These are phyloP conservation scores for Penicillium silybi DNA, from an alignment of 495 filamentous ascomycete species.

Conservation along the genomic window DNA sequence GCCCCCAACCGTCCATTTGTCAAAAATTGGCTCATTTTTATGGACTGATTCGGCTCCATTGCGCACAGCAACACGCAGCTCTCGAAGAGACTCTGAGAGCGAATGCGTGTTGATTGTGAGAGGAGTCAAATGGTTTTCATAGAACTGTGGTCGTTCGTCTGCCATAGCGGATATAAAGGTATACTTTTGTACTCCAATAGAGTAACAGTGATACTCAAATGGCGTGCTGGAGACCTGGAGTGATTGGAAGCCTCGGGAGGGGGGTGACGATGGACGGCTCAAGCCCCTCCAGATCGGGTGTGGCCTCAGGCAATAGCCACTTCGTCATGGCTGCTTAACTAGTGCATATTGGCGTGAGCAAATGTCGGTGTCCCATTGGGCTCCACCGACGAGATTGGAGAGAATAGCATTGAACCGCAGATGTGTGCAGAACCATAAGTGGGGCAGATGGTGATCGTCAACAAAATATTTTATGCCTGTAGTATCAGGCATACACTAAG, in stretches of 20 bases:
- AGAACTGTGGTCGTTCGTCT: constrained; percentile 26
- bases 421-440: background rate
- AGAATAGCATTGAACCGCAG: background rate
- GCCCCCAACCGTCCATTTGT: constrained; percentile 24
- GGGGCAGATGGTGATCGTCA: constrained; percentile 8
- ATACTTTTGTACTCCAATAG: background rate
- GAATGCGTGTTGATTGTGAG: constrained; percentile 13
- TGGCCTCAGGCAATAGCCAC: constrained; percentile 1
- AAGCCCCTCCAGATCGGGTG: background rate
- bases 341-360: background rate
- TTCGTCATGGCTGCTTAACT: background rate
- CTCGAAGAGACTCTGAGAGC: constrained; percentile 15
- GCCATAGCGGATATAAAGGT: constrained; percentile 10
- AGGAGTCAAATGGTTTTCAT: constrained; percentile 18
- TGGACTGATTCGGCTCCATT: constrained; percentile 27
- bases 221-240: constrained; percentile 12
- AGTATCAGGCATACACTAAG: background rate
- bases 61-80: constrained; percentile 28
- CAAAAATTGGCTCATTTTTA: constrained; percentile 17
- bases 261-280: background rate
- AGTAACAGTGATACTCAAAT: background rate
- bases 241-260: constrained; percentile 1
- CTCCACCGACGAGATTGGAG: constrained; percentile 9
- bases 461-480: too few species aligned
- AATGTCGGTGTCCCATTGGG: constrained; percentile 10